Base-by-base conservation (phyloP, 2,329 filamentous ascomycete genomes). In the Penicillium vulpinum region DNA sequence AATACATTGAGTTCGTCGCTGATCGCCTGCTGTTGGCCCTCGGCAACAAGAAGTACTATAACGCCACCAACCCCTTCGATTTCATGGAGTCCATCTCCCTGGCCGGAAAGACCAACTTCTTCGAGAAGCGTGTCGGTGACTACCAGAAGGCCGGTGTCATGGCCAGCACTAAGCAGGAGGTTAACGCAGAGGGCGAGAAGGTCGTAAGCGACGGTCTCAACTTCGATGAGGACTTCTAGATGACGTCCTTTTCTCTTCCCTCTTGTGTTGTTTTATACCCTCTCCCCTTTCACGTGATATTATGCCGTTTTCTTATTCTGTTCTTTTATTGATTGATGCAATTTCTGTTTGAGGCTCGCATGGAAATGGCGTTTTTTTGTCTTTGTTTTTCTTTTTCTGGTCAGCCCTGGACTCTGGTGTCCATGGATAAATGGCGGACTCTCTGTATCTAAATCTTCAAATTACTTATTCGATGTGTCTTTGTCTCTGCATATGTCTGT, bases 71-170 rank as follows among this genome's bases (percentile, higher is more conserved):
- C 82, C 94, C 94, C 75, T 99, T 99, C 76, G 94, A 99, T 84
- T 99, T 99, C 79, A 99, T 99, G 94, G 94, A 99, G 85, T 97
- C 96, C 81, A 99, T 99, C 78, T 97, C 94, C 22, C 85, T 99
- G 11, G 91, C 92, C 51, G 94, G 94, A 79, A 99, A 99, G 90
- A 99, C 94, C 76, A 99, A 99, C 87, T 99, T 99, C 86, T 99
- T 99, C 77, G 94, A 99, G 89, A 99, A 99, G 90, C 91, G 94
- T 69, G 94, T 99, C 56, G 94, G 89, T 76, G 94, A 99, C 73
- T 99, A 99, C 86, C 94, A 99, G 81, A 99, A 99, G 85, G 92
- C 94, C 36, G 94, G 94, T 82, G 93, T 99, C 77, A 96, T 99
- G 91, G 88, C 88, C 71, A 92, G 90, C 80, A 90, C 88, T 68